Conservation (phyloP, 495 filamentous ascomycete species). For the Immersiella caudata region DNA sequence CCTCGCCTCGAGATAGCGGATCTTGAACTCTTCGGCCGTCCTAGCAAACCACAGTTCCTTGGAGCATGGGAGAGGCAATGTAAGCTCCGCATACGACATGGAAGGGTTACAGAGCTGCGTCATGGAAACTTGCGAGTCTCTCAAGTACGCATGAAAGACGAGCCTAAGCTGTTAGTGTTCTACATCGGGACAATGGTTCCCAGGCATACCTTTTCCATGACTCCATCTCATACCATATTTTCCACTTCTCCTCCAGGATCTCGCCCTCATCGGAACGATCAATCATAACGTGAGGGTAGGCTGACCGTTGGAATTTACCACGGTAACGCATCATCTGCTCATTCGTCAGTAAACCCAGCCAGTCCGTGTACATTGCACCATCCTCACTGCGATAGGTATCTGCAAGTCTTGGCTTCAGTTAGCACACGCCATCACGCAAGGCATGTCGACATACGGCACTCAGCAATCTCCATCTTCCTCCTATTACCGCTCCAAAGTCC, state of each 20-base stretch:
- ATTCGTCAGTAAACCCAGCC: conserved; percentile 15
- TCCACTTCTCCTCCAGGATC: conserved; percentile 60
- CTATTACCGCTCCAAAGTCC: conserved; percentile 69
- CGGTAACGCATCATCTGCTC: conserved; percentile 50
- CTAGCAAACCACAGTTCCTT: conserved; percentile 60
- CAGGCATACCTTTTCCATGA: conserved; percentile 54
- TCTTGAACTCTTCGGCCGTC: conserved; percentile 60
- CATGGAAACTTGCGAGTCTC: conserved; percentile 62
- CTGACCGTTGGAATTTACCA: conserved; percentile 48
- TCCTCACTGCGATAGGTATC: conserved; percentile 32
- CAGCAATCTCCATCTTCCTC: conserved; percentile 69
- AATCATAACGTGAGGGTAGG: conserved; percentile 50
- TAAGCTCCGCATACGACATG: conserved; percentile 67
- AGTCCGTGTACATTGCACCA: not conserved
- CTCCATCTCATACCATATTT: conserved; percentile 58
- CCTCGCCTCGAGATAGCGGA: conserved; percentile 43
- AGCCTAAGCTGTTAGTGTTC: conserved; percentile 41
- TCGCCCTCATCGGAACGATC: conserved; percentile 50
- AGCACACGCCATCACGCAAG: not conserved
- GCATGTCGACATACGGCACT: conserved; percentile 47
- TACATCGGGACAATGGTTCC: not conserved
- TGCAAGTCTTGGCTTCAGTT: conserved; percentile 30
- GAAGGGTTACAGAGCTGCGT: conserved; percentile 58
- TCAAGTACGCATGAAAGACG: conserved; percentile 58
- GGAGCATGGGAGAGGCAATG: conserved; percentile 58